phyloP scores from a whole-genome alignment of 805 yeast species.

The Jamesozyma hellenica region DNA sequence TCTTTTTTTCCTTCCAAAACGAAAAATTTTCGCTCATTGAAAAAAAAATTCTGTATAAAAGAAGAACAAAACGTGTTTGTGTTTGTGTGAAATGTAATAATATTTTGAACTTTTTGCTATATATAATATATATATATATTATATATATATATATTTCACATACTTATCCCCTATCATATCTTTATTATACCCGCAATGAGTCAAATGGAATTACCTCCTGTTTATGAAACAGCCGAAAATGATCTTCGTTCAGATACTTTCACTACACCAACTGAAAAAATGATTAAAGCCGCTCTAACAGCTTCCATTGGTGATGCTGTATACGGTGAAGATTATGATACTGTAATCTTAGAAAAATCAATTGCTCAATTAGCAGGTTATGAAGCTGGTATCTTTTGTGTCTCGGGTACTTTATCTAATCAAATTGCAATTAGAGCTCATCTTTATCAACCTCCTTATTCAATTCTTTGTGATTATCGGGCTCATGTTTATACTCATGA shows the following conservation, averaged over 20 bases:
- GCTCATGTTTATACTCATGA: slow-evolving; percentile 77
- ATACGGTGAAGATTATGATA: slow-evolving; percentile 72
- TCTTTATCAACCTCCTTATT: slow-evolving; percentile 60
- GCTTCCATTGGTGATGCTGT: slow-evolving; percentile 79
- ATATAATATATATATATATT: too few relatives aligned
- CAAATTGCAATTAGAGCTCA: slow-evolving; percentile 76
- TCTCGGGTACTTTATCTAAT: slow-evolving; percentile 83
- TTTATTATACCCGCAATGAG: slow-evolving; percentile 4
- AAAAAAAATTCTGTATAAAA: too few relatives aligned
- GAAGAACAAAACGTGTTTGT: too few relatives aligned
- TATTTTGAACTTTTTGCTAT: too few relatives aligned
- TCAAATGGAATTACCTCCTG: slow-evolving; percentile 21
- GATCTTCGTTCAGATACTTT: slow-evolving; percentile 75
- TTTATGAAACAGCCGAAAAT: slow-evolving; percentile 30
- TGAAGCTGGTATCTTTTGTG: slow-evolving; percentile 73
- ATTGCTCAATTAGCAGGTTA: slow-evolving; percentile 67
- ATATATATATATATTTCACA: too few relatives aligned
- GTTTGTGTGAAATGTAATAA: too few relatives aligned
- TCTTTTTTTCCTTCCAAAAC: too few relatives aligned
- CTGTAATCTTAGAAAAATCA: slow-evolving; percentile 50
- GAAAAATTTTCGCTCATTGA: too few relatives aligned
- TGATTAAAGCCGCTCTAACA: slow-evolving; percentile 49
- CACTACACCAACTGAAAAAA: slow-evolving; percentile 72
- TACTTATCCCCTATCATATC: too few relatives aligned
- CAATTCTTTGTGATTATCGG: slow-evolving; percentile 77